phyloP scores from a whole-genome alignment of 2,329 filamentous ascomycete genomes.

The Clonostachys chloroleuca region DNA sequence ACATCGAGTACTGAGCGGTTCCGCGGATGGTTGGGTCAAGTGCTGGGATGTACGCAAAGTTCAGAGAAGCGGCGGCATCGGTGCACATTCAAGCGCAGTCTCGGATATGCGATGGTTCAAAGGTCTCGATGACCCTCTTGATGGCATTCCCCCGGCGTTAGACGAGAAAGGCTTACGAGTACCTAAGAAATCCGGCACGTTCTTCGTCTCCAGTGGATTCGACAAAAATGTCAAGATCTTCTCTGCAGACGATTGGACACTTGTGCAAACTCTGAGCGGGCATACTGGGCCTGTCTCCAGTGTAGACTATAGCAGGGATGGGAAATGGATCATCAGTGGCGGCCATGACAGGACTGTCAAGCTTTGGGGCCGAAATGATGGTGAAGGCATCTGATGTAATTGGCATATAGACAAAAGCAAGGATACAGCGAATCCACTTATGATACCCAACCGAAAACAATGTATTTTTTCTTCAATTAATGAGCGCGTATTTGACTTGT shows the following conservation, averaged over 20 bases:
- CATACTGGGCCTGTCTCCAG: constrained; percentile 92
- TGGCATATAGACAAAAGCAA: no score
- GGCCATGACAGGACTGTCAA: constrained; percentile 95
- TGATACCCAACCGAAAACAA: no score
- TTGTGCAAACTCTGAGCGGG: constrained; percentile 81
- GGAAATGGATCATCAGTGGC: constrained; percentile 88
- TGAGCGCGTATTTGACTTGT: no score
- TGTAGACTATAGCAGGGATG: constrained; percentile 81
- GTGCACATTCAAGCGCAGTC: constrained; percentile 86
- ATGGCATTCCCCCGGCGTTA: constrained; percentile 53
- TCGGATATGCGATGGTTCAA: constrained; percentile 94
- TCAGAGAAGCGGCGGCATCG: constrained; percentile 75
- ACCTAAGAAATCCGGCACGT: constrained; percentile 85
- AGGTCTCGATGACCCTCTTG: constrained; percentile 70
- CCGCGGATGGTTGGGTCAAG: constrained; percentile 92
- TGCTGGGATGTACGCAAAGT: constrained; percentile 97
- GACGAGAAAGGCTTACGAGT: constrained; percentile 62
- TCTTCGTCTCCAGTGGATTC: constrained; percentile 87
- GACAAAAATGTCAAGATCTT: constrained; percentile 95
- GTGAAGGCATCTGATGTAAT: constrained; percentile 39
- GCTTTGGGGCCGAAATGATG: constrained; percentile 86
- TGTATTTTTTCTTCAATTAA: no score
- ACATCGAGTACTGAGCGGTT: constrained; percentile 87
- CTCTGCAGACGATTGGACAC: constrained; percentile 91
- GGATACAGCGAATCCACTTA: no score